Evolutionary conservation across 169 alveolate genomes (phyloP), one percentile per base, ranked within the genome.

Genomic region (Fabrea salina): DNA sequence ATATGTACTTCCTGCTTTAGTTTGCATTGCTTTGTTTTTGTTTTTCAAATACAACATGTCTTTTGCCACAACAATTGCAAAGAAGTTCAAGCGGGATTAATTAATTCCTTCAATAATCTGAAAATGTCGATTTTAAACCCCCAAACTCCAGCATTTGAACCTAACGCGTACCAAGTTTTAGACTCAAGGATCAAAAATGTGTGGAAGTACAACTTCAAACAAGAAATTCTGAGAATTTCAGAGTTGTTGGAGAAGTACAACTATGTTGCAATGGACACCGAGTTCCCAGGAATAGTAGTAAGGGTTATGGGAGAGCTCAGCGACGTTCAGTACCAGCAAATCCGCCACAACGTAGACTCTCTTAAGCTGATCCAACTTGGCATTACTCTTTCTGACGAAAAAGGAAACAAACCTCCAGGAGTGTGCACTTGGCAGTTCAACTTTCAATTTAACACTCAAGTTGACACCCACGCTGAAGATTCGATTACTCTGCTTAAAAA

Each of bases 291-390:
- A 32, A 85, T 89, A 4, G 90, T 85, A 13, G 82, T 80, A 59
- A 66, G 79, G 30, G 49, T 75, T 59, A 58, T 57, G 76, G 80
- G 82, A 71, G 44, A 89, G 83, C 85, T 87, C 56, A 84, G 95
- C 82, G 99, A 97, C 81, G 95, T 95, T 85, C 96, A 97, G 83
- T 98, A 98, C 90, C 97, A 96, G 76, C 91, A 97, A 22, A 94
- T 98, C 61, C 95, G 96, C 83, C 80, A 94, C 82, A 98, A 98
- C 88, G 99, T 97, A 33, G 98, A 98, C 79, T 82, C 94, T 39
- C 92, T 97, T 41, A 98, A 97, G 77, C 93, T 98, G 41, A 98
- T 98, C 27, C 98, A 98, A 85, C 83, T 98, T 54, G 99, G 99
- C 19, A 91, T 98, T 33, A 95, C 99, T 33, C 94, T 98, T 80